phyloP scores from a whole-genome alignment of 805 yeast species.

The Hemisphaericaspora nanyangensis region DNA sequence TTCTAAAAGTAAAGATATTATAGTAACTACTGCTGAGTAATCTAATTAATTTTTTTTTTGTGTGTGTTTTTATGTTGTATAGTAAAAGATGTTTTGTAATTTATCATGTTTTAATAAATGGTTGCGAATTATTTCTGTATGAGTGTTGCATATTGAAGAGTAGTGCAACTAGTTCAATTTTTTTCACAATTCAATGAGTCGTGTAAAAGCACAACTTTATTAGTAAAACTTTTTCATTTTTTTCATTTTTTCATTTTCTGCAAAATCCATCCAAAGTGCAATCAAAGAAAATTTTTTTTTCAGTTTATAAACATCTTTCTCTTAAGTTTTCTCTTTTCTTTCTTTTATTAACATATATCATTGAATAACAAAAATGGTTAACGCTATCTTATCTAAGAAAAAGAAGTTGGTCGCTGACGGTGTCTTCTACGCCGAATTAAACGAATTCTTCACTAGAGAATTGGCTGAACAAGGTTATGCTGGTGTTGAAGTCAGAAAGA shows the following conservation, averaged over 20 bases:
- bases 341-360: neutral
- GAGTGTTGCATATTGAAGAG: too few species aligned
- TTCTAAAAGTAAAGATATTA: neutral
- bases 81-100: too few species aligned
- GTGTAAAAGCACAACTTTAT: conserved; percentile 1
- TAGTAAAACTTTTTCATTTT: neutral
- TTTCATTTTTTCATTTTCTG: neutral
- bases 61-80: neutral
- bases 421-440: conserved; percentile 99
- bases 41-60: neutral
- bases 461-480: conserved; percentile 99
- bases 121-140: too few species aligned
- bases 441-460: conserved; percentile 99
- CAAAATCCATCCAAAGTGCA: neutral
- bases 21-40: too few species aligned
- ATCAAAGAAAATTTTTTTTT: conserved; percentile 1
- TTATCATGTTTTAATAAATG: too few species aligned
- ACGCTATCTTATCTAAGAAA: conserved; percentile 78
- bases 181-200: neutral
- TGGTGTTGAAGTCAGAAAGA: conserved; percentile 98
- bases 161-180: neutral
- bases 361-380: conserved; percentile 20
- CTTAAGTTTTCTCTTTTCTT: neutral
- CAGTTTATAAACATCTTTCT: neutral
- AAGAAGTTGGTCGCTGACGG: conserved; percentile 99